Percentiles rank a stretch among this genome's conserved stretches.
Evolutionary conservation across 2,329 filamentous ascomycete species (phyloP).

Genomic region (Pseudogymnoascus sp.): DNA sequence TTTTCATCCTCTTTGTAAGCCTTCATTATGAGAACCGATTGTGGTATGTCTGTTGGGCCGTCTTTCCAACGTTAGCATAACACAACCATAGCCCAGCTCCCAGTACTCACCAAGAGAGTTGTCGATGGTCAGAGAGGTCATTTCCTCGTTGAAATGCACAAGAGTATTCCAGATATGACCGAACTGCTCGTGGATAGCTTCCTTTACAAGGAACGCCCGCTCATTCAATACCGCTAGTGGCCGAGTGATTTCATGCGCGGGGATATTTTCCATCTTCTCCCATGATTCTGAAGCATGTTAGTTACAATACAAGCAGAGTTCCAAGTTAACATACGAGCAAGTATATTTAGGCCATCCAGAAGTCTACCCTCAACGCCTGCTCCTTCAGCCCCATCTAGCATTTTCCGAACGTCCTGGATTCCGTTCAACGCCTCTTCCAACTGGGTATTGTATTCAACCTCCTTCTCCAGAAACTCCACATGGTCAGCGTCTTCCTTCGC

Average conservation of each 20-base stretch:
- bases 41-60: conserved; percentile 43
- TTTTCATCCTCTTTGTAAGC: conserved; percentile 54
- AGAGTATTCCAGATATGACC: conserved; percentile 63
- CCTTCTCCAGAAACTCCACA: conserved; percentile 47
- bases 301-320: conserved; percentile 20
- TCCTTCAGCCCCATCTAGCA: conserved; percentile 54
- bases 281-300: conserved; percentile 41
- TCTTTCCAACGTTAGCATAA: conserved; percentile 26
- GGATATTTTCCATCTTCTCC: conserved; percentile 49
- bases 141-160: conserved; percentile 52
- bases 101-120: conserved; percentile 13
- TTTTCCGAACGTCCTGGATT: conserved; percentile 49
- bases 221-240: conserved; percentile 57
- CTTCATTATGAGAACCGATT: conserved; percentile 48
- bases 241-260: conserved; percentile 52
- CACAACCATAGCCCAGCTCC: not conserved
- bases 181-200: conserved; percentile 57
- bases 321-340: conserved; percentile 41
- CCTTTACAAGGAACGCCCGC: conserved; percentile 58
- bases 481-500: conserved; percentile 42
- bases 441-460: conserved; percentile 52
- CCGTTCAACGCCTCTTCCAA: conserved; percentile 42
- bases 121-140: conserved; percentile 46
- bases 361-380: conserved; percentile 47
- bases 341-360: conserved; percentile 46